These are phyloP conservation scores for Gnomoniopsis smithogilvyi DNA, from an alignment of 2,329 filamentous ascomycete species.

Conservation along the genomic window DNA sequence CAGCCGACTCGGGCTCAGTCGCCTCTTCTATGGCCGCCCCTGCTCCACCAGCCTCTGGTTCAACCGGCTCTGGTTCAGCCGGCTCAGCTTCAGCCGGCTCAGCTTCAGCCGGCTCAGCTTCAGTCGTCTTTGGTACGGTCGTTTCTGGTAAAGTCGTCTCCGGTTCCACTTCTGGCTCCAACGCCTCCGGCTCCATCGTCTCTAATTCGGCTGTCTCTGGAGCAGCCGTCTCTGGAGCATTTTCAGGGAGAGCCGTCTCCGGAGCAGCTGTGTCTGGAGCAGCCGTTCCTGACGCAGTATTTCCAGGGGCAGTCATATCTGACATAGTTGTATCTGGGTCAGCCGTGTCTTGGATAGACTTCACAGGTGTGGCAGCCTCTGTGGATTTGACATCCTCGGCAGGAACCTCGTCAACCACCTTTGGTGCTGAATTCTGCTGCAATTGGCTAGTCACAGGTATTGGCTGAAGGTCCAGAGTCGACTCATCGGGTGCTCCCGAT, in stretches of 20 bases:
- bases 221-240: not conserved
- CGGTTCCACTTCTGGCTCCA: not conserved
- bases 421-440: not conserved
- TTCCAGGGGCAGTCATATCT: not conserved
- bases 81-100: no score
- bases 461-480: constrained; percentile 11
- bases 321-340: not conserved
- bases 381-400: not conserved
- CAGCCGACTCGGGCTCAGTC: not conserved
- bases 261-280: not conserved
- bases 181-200: not conserved
- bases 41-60: no score
- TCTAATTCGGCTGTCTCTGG: no score
- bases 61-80: no score
- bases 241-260: not conserved
- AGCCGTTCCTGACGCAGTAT: not conserved
- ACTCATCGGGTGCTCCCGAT: constrained; percentile 7
- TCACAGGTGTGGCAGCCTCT: not conserved
- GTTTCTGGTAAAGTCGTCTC: not conserved
- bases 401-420: not conserved
- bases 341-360: not conserved
- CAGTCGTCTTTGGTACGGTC: not conserved
- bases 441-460: not conserved
- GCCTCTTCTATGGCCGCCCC: no score
- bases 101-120: no score